Percentiles rank a stretch among this genome's conserved stretches.
These are phyloP conservation scores for Butyriboletus loyo DNA, from an alignment of 768 basidiomycete species.

Conservation along the genomic window DNA sequence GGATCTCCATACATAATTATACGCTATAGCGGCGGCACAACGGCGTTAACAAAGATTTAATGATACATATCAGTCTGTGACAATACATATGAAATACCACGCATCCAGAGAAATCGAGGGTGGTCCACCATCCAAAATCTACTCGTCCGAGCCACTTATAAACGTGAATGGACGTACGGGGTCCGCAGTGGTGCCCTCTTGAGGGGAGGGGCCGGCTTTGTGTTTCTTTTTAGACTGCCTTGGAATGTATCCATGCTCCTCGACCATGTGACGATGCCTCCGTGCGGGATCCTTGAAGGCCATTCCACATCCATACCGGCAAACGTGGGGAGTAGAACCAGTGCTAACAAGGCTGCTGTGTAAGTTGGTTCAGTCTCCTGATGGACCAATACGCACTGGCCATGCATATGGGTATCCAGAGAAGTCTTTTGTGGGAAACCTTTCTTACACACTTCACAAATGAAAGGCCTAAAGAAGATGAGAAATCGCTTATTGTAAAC, in stretches of 20 bases:
- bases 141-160: constrained; percentile 27
- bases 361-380: constrained; percentile 8
- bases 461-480: constrained; percentile 41
- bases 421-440: constrained; percentile 60
- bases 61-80: constrained; percentile 22
- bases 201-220: constrained; percentile 32
- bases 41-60: constrained; percentile 13
- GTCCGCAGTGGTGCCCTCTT: constrained; percentile 23
- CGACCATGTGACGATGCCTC: constrained; percentile 56
- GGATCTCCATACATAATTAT: constrained; percentile 16
- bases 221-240: constrained; percentile 45
- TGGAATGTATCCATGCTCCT: constrained; percentile 49
- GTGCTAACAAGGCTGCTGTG: constrained; percentile 40
- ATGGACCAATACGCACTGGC: constrained; percentile 39
- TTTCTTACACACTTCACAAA: constrained; percentile 51
- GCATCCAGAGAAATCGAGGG: constrained; percentile 4
- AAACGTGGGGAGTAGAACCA: constrained; percentile 52
- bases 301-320: constrained; percentile 48
- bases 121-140: constrained; percentile 7
- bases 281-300: constrained; percentile 65
- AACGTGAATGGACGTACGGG: constrained; percentile 34
- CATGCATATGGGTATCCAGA: constrained; percentile 54
- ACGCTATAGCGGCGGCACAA: constrained; percentile 7
- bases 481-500: constrained; percentile 11
- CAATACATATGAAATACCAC: constrained; percentile 24